Evolutionary conservation across 306 rosid genomes (phyloP).

Genomic region (Cucumis cinereus): DNA sequence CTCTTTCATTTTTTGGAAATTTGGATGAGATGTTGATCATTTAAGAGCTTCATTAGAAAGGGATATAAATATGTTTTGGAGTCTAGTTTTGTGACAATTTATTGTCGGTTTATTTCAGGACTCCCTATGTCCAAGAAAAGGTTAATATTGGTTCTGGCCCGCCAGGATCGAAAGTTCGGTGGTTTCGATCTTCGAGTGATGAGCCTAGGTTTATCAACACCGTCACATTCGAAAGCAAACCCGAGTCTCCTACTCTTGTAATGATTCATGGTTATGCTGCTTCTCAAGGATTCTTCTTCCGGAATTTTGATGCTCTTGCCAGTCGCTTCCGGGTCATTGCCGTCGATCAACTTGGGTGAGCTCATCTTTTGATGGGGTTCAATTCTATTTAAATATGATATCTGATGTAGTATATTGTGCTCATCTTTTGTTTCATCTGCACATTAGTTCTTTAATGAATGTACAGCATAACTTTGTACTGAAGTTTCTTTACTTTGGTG

Average conservation of each 20-base stretch:
- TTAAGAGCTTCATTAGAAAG: neutral
- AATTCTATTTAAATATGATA: neutral
- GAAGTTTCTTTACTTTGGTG: conserved; percentile 10
- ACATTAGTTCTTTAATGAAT: neutral
- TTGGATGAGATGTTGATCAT: neutral
- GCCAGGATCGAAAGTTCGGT: conserved; percentile 66
- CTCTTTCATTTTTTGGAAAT: neutral
- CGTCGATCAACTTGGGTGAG: conserved; percentile 93
- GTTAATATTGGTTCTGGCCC: conserved; percentile 90
- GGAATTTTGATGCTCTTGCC: conserved; percentile 92
- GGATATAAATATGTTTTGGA: neutral
- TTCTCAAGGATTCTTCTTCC: conserved; percentile 88
- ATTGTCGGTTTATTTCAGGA: conserved; percentile 27
- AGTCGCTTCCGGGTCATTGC: conserved; percentile 76
- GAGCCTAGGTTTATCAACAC: conserved; percentile 81
- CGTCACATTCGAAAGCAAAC: conserved; percentile 58
- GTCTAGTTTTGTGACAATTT: neutral
- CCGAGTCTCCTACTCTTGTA: conserved; percentile 67
- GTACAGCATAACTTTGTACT: neutral
- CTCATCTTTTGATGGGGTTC: conserved; percentile 1
- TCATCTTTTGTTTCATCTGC: neutral
- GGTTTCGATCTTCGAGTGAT: conserved; percentile 78
- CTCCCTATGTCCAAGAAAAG: conserved; percentile 79
- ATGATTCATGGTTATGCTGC: conserved; percentile 93
- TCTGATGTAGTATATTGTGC: neutral